These are phyloP conservation scores for Alternaria hordeiaustralica DNA, from an alignment of 2,329 filamentous ascomycete genomes.

Conservation along the genomic window DNA sequence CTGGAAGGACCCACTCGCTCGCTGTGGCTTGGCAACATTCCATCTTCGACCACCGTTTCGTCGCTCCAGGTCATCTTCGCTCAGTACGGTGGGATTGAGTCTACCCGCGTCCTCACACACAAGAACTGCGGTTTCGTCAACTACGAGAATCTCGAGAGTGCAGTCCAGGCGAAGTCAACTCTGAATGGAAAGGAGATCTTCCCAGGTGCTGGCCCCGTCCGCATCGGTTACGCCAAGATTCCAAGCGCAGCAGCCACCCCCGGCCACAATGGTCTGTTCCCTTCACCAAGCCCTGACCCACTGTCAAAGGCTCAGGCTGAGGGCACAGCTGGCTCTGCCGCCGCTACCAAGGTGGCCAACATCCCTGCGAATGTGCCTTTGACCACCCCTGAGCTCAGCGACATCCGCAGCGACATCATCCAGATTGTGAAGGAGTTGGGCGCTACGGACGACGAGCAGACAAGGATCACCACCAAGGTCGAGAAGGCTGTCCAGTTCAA, in stretches of 20 bases:
- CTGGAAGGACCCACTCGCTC: slow-evolving; percentile 91
- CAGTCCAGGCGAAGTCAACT: slow-evolving; percentile 82
- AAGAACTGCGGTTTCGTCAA: slow-evolving; percentile 99
- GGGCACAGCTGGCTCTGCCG: slow-evolving; percentile 45
- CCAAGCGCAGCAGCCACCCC: slow-evolving; percentile 88
- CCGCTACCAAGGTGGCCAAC: slow-evolving; percentile 40
- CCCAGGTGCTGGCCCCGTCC: slow-evolving; percentile 89
- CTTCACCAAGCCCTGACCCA: slow-evolving; percentile 89
- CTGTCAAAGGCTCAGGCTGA: slow-evolving; percentile 63
- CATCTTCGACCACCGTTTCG: slow-evolving; percentile 93
- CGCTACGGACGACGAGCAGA: slow-evolving; percentile 77
- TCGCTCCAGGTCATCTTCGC: slow-evolving; percentile 95
- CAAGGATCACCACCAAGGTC: slow-evolving; percentile 74
- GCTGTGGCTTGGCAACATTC: slow-evolving; percentile 96
- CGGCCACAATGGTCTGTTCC: slow-evolving; percentile 84
- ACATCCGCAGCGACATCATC: slow-evolving; percentile 82
- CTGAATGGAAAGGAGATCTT: slow-evolving; percentile 99
- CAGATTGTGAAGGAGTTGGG: slow-evolving; percentile 89
- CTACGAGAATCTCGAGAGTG: slow-evolving; percentile 89
- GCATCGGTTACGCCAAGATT: slow-evolving; percentile 97
- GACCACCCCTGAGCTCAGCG: slow-evolving; percentile 73
- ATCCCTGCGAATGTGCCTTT: slow-evolving; percentile 60
- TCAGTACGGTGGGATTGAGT: slow-evolving; percentile 88
- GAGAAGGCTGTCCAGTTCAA: slow-evolving; percentile 78
- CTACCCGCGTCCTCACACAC: slow-evolving; percentile 91